Evolutionary conservation across 371 early-diverging fungal species (phyloP).

Genomic region (Apophysomyces elegans): DNA sequence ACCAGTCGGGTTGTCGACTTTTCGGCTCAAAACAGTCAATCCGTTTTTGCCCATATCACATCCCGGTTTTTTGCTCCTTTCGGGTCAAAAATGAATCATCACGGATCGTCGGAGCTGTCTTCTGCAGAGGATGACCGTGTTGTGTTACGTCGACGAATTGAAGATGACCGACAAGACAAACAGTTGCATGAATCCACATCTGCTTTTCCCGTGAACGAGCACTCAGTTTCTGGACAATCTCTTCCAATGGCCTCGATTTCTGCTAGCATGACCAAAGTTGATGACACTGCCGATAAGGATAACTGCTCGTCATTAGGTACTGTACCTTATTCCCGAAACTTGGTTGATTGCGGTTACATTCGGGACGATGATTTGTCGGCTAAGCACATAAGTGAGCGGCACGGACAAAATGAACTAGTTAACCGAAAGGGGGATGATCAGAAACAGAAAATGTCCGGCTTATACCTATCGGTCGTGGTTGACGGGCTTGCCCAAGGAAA

Average conservation of each 20-base stretch:
- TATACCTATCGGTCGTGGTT: conserved; percentile 18
- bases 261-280: not conserved
- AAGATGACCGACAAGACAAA: conserved; percentile 5
- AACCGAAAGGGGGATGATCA: not conserved
- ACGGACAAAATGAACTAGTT: conserved; percentile 1
- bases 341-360: conserved; percentile 18
- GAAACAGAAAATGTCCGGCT: not conserved
- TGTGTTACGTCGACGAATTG: conserved; percentile 2
- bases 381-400: not conserved
- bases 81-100: conserved; percentile 21
- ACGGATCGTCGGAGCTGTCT: conserved; percentile 14
- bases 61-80: conserved; percentile 27
- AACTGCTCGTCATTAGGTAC: too few species aligned
- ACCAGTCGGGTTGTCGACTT: conserved; percentile 2
- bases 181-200: conserved; percentile 1
- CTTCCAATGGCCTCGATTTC: not conserved
- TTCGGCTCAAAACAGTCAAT: conserved; percentile 8
- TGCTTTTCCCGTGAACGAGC: not conserved
- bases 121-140: not conserved
- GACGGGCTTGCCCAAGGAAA: conserved; percentile 15
- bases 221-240: not conserved
- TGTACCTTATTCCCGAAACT: not conserved
- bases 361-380: conserved; percentile 22
- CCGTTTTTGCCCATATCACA: conserved; percentile 23
- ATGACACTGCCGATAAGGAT: not conserved